Conservation (phyloP, 1,284 basidiomycete genomes). For the Rhodotorula sp. region DNA sequence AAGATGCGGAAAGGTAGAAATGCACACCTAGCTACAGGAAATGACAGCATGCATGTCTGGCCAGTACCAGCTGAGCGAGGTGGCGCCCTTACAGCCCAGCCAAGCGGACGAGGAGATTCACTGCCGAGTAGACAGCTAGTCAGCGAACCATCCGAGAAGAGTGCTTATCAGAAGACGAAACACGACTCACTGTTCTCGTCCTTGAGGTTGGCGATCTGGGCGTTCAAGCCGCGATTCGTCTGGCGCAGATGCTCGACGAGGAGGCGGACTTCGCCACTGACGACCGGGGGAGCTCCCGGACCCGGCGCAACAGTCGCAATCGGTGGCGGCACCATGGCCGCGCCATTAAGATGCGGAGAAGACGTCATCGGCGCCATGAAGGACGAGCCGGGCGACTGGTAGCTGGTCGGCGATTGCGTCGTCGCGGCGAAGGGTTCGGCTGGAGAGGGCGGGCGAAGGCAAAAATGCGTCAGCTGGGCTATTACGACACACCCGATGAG, state of each 20-base stretch:
- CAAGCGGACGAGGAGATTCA: constrained; percentile 2
- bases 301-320: too few relatives aligned
- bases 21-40: too few relatives aligned
- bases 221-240: constrained; percentile 2
- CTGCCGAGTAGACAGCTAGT: not conserved
- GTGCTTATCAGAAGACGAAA: too few relatives aligned
- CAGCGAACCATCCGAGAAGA: not conserved
- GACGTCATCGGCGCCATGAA: not conserved
- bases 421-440: not conserved
- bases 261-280: constrained; percentile 1
- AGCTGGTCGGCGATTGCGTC: not conserved
- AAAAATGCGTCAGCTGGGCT: not conserved
- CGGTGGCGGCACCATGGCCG: not conserved
- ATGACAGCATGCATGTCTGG: not conserved
- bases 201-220: not conserved
- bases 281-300: too few relatives aligned
- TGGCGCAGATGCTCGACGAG: constrained; percentile 10
- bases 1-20: too few relatives aligned
- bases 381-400: not conserved
- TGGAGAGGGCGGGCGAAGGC: not conserved
- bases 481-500: too few relatives aligned
- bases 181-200: constrained; percentile 12
- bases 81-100: not conserved
- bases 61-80: not conserved
- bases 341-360: not conserved